Conservation (phyloP, 1,139 yeast genomes). For the Lodderomyces jiufengensis region DNA sequence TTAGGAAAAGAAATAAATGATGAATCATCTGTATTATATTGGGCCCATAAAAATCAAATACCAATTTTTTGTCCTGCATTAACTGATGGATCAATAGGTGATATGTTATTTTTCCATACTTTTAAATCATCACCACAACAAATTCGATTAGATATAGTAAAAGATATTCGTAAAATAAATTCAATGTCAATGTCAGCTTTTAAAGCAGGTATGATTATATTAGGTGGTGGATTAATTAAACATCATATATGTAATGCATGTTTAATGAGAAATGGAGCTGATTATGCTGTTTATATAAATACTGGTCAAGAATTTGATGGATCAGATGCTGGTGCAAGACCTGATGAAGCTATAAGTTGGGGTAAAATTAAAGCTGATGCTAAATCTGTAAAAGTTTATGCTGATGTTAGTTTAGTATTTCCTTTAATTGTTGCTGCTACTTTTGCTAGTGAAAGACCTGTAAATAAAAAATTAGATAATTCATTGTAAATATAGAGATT, state of each 20-base stretch:
- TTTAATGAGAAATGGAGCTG: conserved; percentile 98
- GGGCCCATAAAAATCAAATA: conserved; percentile 96
- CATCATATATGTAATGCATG: conserved; percentile 98
- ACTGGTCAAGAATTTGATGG: conserved; percentile 99
- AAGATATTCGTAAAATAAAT: conserved; percentile 87
- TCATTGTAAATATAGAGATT: too few relatives aligned
- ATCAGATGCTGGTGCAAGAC: conserved; percentile 98
- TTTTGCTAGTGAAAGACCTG: conserved; percentile 57
- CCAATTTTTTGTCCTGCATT: conserved; percentile 97
- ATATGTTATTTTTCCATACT: conserved; percentile 97
- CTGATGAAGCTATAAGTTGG: conserved; percentile 99
- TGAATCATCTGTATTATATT: conserved; percentile 89
- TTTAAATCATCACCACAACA: conserved; percentile 91
- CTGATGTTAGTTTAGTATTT: conserved; percentile 94
- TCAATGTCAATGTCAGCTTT: conserved; percentile 96
- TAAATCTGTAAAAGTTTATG: conserved; percentile 82
- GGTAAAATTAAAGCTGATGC: conserved; percentile 97
- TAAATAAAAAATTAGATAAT: background rate
- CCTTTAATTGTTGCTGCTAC: conserved; percentile 98
- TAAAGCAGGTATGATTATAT: conserved; percentile 89
- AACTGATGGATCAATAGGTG: conserved; percentile 98
- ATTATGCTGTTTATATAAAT: conserved; percentile 92
- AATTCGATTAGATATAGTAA: conserved; percentile 84
- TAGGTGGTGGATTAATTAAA: conserved; percentile 95
- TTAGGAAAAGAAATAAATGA: conserved; percentile 93